Evolutionary conservation across 1,284 basidiomycete species (phyloP), one percentile per base, ranked within the genome.

Genomic region (Puccinia horiana): DNA sequence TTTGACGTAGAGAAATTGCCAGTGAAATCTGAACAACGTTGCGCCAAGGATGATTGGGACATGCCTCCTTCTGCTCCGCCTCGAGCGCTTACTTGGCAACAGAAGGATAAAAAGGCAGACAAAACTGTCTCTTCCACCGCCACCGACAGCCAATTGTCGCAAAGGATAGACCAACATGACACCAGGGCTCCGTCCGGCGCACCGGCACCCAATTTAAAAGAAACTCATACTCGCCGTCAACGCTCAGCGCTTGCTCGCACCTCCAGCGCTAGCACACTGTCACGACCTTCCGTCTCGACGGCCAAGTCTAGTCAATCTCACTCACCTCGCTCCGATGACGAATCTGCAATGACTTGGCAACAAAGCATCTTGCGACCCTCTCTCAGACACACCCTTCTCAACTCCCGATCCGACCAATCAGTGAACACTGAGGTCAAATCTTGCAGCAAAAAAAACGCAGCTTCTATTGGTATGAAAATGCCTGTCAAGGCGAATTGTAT

Each of bases 291-390:
- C 23, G 11, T 29, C 2, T 18, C 29, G n/a, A 42, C 42, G 5
- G 9, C 29, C 12, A 67, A 67, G 26, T 4, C 40, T 29, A 47
- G 1, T 26, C 26, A 40, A 37, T 37, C 61, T 52, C 26, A 8
- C 47, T 42, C 54, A 12, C 63, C 76, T 58, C 47, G 61, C n/a
- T 79, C 76, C 16, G 76, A 70, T 32, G 69, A 81, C 23, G 69
- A 81, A 56, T 81, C 69, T 61, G 40, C 78, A 23, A 40, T 81
- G 49, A 81, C 78, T 35, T 81, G 78, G 78, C 78, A 81, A 73
- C 78, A 81, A 73, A 54, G 69, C 42, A 58, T 81, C 40, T 20
- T 81, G 12, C 49, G 58, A 20, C 69, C 78, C 11, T 81, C 56
- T 12, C 78, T 56, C 40, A 67, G 44, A 47, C 63, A 73, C 18